Evolutionary conservation across 768 basidiomycete genomes (phyloP).

Genomic region (Lentinula guzmanii): DNA sequence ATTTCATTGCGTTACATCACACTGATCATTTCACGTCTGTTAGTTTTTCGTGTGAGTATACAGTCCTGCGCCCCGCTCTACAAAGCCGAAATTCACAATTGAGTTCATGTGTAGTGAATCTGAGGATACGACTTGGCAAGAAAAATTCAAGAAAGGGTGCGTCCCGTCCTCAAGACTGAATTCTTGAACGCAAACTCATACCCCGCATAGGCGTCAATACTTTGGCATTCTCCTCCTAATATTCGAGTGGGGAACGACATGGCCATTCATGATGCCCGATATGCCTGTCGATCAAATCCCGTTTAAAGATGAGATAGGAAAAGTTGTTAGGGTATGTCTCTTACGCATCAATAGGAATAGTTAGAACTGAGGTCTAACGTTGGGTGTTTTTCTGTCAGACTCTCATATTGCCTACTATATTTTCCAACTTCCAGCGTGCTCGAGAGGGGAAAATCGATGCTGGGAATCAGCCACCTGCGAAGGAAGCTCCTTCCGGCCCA

Average conservation of each 20-base stretch:
- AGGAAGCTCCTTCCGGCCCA: conserved; percentile 1
- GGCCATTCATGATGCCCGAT: conserved; percentile 20
- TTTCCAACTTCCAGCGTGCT: conserved; percentile 7
- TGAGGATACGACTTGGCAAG: conserved; percentile 13
- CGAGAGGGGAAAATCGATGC: neutral
- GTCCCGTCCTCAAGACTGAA: neutral
- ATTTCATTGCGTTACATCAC: neutral
- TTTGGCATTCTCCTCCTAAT: conserved; percentile 17
- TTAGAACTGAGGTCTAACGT: neutral
- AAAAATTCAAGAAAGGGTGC: conserved; percentile 13
- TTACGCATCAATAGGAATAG: neutral
- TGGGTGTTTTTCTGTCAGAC: neutral
- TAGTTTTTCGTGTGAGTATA: conserved; percentile 10
- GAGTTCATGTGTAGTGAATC: neutral
- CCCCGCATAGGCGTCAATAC: conserved; percentile 11
- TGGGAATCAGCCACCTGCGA: conserved; percentile 3
- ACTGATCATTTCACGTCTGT: neutral
- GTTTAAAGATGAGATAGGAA: conserved; percentile 17
- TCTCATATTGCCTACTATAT: conserved; percentile 7
- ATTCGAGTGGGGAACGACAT: conserved; percentile 23
- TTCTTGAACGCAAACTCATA: neutral
- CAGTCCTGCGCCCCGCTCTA: neutral
- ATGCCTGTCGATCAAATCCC: conserved; percentile 17
- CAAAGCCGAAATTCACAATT: neutral
- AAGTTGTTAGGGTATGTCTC: conserved; percentile 11